phyloP scores from a whole-genome alignment of 176 grass and related monocot species.

The Carex myosuroides region DNA sequence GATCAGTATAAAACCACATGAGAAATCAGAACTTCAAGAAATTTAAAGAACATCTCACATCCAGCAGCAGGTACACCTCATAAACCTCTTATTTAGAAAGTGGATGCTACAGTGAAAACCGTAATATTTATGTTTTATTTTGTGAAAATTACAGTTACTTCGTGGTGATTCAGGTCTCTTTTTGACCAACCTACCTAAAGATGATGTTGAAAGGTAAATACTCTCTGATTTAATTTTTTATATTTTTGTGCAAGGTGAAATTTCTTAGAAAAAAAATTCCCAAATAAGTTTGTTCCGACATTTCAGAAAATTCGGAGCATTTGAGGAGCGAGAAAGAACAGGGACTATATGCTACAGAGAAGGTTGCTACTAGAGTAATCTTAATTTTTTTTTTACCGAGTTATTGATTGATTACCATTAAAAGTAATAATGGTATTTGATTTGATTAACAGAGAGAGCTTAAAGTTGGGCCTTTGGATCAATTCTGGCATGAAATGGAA shows the following conservation, averaged over 20 bases:
- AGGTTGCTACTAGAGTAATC: slow-evolving; percentile 25
- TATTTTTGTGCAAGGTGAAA: neutral
- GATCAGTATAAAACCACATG: too few species aligned
- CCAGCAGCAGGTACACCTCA: too few species aligned
- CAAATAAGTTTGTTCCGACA: neutral
- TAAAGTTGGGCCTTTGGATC: slow-evolving; percentile 87
- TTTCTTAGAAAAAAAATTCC: neutral
- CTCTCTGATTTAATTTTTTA: neutral
- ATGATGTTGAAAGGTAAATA: slow-evolving; percentile 75
- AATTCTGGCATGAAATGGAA: slow-evolving; percentile 95
- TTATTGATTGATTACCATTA: neutral
- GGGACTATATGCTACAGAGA: slow-evolving; percentile 57
- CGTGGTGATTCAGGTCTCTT: too few species aligned
- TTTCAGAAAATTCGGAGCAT: slow-evolving; percentile 61
- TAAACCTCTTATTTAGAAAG: too few species aligned
- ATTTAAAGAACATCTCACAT: too few species aligned
- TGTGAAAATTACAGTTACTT: too few species aligned
- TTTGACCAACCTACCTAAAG: slow-evolving; percentile 77
- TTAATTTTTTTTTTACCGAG: neutral
- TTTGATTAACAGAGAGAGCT: slow-evolving; percentile 53
- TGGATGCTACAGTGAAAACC: too few species aligned
- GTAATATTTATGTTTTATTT: too few species aligned
- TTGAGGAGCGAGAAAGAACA: slow-evolving; percentile 74
- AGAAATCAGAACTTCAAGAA: too few species aligned
- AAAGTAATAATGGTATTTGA: neutral